These are phyloP conservation scores for Gamsiella multidivaricata DNA, from an alignment of 192 early-diverging fungal genomes.

Conservation along the genomic window DNA sequence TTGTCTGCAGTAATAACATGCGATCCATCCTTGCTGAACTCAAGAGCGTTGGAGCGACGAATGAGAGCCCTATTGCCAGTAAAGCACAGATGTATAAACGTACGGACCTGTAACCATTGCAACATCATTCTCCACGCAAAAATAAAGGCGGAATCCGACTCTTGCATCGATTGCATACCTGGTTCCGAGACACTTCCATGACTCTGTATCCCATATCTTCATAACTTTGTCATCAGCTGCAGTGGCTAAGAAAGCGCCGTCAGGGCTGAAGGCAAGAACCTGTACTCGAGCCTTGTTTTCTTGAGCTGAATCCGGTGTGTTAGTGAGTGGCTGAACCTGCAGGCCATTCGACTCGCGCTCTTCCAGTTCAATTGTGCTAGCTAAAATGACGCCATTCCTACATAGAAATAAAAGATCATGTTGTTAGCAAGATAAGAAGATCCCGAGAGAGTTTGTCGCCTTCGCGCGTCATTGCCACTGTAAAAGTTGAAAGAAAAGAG, in stretches of 20 bases:
- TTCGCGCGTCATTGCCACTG: not conserved
- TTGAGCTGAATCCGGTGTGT: conserved; percentile 26
- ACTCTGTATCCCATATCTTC: conserved; percentile 70
- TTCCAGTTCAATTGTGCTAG: conserved; percentile 24
- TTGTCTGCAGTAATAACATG: conserved; percentile 88
- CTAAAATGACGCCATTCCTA: conserved; percentile 34
- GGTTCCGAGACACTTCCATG: conserved; percentile 64
- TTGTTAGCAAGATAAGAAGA: conserved; percentile 26
- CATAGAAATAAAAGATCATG: not conserved
- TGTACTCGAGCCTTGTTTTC: conserved; percentile 57
- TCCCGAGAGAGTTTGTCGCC: not conserved
- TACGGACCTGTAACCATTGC: too few relatives aligned
- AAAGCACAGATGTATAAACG: conserved; percentile 25
- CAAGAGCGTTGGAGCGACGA: conserved; percentile 82
- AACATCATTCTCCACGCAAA: conserved; percentile 5
- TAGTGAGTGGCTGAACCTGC: conserved; percentile 37
- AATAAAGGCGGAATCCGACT: too few relatives aligned
- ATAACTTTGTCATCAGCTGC: conserved; percentile 76
- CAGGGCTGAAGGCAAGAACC: conserved; percentile 65
- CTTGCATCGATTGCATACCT: conserved; percentile 38
- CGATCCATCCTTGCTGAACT: conserved; percentile 72
- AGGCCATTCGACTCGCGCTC: conserved; percentile 29
- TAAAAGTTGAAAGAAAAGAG: not conserved
- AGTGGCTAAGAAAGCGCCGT: conserved; percentile 67
- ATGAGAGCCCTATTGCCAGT: conserved; percentile 51